phyloP scores from a whole-genome alignment of 2,329 filamentous ascomycete species.

The Alternaria incomplexa region DNA sequence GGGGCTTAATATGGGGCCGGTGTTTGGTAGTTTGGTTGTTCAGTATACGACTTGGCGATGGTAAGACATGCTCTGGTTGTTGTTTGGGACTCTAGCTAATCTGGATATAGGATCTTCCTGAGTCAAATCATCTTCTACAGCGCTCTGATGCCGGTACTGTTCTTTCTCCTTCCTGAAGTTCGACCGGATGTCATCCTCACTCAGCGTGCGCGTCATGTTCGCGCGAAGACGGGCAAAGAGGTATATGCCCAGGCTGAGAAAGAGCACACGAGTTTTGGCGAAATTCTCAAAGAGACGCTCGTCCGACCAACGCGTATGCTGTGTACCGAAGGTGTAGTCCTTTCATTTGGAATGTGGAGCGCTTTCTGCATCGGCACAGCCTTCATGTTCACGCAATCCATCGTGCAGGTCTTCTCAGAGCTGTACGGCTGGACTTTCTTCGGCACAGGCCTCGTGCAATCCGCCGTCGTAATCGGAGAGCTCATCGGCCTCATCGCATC shows the following conservation, averaged over 20 bases:
- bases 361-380: slow-evolving; percentile 56
- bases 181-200: slow-evolving; percentile 55
- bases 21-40: slow-evolving; percentile 51
- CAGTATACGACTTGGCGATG: slow-evolving; percentile 51
- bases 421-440: slow-evolving; percentile 52
- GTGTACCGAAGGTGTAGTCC: slow-evolving; percentile 58
- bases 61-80: slow-evolving; percentile 31
- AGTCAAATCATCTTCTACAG: slow-evolving; percentile 56
- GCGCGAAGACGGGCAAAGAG: slow-evolving; percentile 29
- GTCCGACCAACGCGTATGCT: slow-evolving; percentile 50
- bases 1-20: slow-evolving; percentile 54
- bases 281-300: slow-evolving; percentile 47
- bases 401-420: slow-evolving; percentile 50
- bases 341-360: slow-evolving; percentile 57
- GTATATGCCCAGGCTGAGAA: slow-evolving; percentile 47
- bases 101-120: slow-evolving; percentile 51
- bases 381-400: slow-evolving; percentile 59
- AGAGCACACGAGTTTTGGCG: slow-evolving; percentile 35
- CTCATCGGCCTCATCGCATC: slow-evolving; percentile 49
- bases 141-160: slow-evolving; percentile 50
- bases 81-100: slow-evolving; percentile 9
- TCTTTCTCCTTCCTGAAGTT: slow-evolving; percentile 55
- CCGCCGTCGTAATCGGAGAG: slow-evolving; percentile 55
- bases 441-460: slow-evolving; percentile 54
- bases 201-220: slow-evolving; percentile 43